phyloP scores from a whole-genome alignment of 2,329 filamentous ascomycete genomes.

The Thelonectria blattea region DNA sequence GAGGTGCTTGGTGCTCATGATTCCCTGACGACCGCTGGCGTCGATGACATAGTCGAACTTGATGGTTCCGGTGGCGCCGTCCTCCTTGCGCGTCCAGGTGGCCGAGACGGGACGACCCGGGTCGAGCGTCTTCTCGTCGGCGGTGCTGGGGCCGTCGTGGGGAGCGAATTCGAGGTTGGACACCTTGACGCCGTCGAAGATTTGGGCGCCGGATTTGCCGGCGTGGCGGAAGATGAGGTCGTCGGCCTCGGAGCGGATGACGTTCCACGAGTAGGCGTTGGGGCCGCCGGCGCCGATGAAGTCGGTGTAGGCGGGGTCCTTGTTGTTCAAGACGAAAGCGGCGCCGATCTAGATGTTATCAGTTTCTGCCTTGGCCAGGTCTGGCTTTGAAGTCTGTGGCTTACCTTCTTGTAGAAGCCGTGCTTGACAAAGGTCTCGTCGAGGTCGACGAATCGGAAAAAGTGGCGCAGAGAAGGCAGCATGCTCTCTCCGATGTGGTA shows the following conservation, averaged over 20 bases:
- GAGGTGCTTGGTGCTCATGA: constrained; percentile 55
- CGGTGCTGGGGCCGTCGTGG: background rate
- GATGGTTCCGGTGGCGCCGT: constrained; percentile 46
- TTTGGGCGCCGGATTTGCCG: constrained; percentile 45
- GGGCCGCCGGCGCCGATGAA: constrained; percentile 48
- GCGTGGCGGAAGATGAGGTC: constrained; percentile 52
- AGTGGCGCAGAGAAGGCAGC: constrained; percentile 11
- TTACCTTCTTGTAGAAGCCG: background rate
- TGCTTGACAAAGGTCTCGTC: constrained; percentile 3
- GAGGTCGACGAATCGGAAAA: constrained; percentile 11
- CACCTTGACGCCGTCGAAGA: constrained; percentile 49
- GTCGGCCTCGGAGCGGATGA: constrained; percentile 53
- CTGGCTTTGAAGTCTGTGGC: background rate
- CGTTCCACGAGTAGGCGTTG: constrained; percentile 50
- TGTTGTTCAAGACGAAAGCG: constrained; percentile 45
- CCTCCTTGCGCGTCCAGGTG: constrained; percentile 43
- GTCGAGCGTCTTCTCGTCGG: constrained; percentile 10
- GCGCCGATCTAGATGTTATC: constrained; percentile 37
- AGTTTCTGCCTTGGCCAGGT: background rate
- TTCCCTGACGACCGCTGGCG: constrained; percentile 52
- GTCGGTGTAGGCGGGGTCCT: constrained; percentile 47
- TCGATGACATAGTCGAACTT: constrained; percentile 56
- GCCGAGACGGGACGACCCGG: constrained; percentile 45
- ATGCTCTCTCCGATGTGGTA: constrained; percentile 28
- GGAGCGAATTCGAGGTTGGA: constrained; percentile 26